These are phyloP conservation scores for Setaria viridis DNA, from an alignment of 202 grass and related monocot genomes.

Conservation along the genomic window DNA sequence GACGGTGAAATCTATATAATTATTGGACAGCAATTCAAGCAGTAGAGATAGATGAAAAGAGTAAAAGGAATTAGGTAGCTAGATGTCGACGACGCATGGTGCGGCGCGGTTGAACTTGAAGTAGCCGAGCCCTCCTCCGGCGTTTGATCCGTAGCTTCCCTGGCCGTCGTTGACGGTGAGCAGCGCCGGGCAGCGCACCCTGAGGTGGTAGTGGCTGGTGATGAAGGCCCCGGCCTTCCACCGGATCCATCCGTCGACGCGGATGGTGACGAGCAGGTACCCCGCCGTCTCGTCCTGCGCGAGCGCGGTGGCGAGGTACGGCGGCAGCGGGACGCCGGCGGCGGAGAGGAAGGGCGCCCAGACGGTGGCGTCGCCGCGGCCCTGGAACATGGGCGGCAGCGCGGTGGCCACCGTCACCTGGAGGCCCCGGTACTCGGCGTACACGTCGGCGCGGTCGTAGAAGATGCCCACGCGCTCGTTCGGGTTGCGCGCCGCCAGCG, in stretches of 20 bases:
- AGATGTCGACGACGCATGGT: conserved; percentile 74
- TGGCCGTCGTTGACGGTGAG: conserved; percentile 58
- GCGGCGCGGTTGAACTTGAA: conserved; percentile 59
- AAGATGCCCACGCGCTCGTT: conserved; percentile 77
- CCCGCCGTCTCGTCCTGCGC: conserved; percentile 71
- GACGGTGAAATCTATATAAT: too few species aligned
- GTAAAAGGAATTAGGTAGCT: neutral
- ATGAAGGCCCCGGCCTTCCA: conserved; percentile 76
- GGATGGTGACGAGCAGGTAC: conserved; percentile 60
- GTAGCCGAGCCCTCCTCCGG: conserved; percentile 15
- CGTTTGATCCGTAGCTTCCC: conserved; percentile 49
- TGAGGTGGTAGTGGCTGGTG: conserved; percentile 68
- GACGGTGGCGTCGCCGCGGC: conserved; percentile 51
- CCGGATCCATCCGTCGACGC: conserved; percentile 62
- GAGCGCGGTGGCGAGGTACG: conserved; percentile 52
- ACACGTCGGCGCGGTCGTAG: conserved; percentile 70
- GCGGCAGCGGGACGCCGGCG: conserved; percentile 45
- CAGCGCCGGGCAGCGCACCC: conserved; percentile 77
- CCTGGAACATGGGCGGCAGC: conserved; percentile 73
- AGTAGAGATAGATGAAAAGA: too few species aligned
- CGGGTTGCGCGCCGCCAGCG: conserved; percentile 67
- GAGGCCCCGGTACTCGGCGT: conserved; percentile 64
- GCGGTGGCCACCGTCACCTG: conserved; percentile 67
- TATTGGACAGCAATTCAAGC: too few species aligned
- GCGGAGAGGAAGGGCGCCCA: conserved; percentile 76